A percentile compares a stretch with the other conserved stretches of the same genome.
These are phyloP conservation scores for Phlyctochytrium planicorne DNA, from an alignment of 192 early-diverging fungal genomes.

Conservation along the genomic window DNA sequence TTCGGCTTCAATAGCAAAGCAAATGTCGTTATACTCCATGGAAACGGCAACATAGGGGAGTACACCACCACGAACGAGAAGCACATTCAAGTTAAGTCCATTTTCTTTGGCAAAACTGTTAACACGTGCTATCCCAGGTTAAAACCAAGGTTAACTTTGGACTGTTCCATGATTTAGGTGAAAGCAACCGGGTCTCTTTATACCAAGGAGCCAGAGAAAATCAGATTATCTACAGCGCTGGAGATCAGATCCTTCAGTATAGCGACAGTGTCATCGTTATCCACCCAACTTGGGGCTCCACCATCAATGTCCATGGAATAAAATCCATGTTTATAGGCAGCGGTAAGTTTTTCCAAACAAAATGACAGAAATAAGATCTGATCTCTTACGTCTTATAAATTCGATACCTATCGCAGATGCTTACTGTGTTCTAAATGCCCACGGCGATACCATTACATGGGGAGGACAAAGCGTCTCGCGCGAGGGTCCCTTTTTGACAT, in stretches of 20 bases:
- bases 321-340: no score
- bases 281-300: constrained; percentile 24
- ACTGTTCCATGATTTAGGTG: constrained; percentile 40
- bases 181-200: constrained; percentile 4
- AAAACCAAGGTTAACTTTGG: constrained; percentile 47
- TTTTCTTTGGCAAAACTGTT: background rate
- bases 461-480: no score
- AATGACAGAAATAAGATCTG: constrained; percentile 14
- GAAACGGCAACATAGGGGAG: no score
- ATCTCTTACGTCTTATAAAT: constrained; percentile 17
- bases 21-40: no score
- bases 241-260: constrained; percentile 32
- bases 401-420: constrained; percentile 3
- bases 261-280: constrained; percentile 21
- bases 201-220: constrained; percentile 3
- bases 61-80: background rate
- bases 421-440: constrained; percentile 9
- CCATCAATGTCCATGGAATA: constrained; percentile 21
- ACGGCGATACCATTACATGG: background rate
- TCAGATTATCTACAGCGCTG: constrained; percentile 27
- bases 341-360: no score
- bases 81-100: background rate
- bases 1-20: no score
- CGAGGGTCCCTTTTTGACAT: constrained; percentile 12
- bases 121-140: constrained; percentile 21